phyloP scores from a whole-genome alignment of 192 early-diverging fungal genomes.

The Paraglomus brasilianum region DNA sequence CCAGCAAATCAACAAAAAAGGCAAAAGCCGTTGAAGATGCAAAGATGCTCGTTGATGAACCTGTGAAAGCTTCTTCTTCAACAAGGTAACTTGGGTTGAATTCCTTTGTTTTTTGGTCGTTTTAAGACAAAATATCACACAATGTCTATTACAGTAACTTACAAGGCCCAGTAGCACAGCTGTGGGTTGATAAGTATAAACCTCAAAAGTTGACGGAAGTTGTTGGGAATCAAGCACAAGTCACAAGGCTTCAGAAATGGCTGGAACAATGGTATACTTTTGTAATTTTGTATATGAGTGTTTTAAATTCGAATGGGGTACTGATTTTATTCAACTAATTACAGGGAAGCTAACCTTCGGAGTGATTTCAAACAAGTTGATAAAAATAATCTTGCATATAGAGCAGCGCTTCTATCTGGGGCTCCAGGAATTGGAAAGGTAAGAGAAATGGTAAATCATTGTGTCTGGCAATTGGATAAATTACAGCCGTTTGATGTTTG shows the following conservation, averaged over 20 bases:
- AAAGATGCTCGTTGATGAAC: slow-evolving; percentile 4
- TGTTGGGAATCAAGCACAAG: slow-evolving; percentile 78
- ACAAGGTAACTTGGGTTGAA: no score
- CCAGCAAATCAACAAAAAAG: slow-evolving; percentile 7
- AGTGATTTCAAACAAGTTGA: background rate
- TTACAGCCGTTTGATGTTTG: background rate
- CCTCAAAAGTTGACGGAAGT: slow-evolving; percentile 78
- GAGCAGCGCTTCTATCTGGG: slow-evolving; percentile 85
- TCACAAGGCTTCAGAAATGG: slow-evolving; percentile 75
- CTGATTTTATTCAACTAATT: background rate
- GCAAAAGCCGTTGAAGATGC: background rate
- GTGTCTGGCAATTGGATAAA: background rate
- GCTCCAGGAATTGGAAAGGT: slow-evolving; percentile 96
- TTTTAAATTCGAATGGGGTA: slow-evolving; percentile 11
- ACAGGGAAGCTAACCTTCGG: slow-evolving; percentile 49
- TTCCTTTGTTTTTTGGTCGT: background rate
- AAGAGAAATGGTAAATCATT: background rate
- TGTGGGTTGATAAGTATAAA: slow-evolving; percentile 97
- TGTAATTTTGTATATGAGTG: background rate
- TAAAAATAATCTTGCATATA: slow-evolving; percentile 39
- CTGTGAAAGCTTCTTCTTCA: background rate
- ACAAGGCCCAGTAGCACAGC: slow-evolving; percentile 29
- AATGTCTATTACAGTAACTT: background rate
- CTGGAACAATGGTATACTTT: slow-evolving; percentile 66
- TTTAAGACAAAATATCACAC: no score